A percentile compares a stretch with the other conserved stretches of the same genome.
These are phyloP conservation scores for Pouteria campechiana DNA, from an alignment of 179 eudicot species.

Conservation along the genomic window DNA sequence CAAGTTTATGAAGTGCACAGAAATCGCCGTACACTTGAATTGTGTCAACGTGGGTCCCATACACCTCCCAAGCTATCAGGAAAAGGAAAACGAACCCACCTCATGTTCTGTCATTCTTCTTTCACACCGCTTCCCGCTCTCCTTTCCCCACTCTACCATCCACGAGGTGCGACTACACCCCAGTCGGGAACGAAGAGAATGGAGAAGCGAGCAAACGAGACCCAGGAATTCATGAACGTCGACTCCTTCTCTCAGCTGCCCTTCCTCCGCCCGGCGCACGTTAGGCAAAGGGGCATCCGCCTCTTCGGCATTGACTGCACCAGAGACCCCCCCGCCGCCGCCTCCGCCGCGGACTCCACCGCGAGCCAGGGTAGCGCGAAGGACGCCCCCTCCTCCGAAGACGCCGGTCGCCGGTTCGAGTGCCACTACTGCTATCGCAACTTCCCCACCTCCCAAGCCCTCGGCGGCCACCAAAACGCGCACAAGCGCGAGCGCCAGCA, in stretches of 20 bases:
- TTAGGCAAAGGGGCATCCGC: slow-evolving; percentile 44
- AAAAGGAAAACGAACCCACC: too few species aligned
- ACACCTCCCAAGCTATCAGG: too few species aligned
- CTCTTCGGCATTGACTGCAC: slow-evolving; percentile 73
- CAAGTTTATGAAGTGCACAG: too few species aligned
- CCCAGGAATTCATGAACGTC: slow-evolving; percentile 89
- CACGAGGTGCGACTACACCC: too few species aligned
- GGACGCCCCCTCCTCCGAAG: too few species aligned
- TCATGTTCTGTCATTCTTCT: too few species aligned
- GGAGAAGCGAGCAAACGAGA: slow-evolving; percentile 42
- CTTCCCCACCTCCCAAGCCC: slow-evolving; percentile 4
- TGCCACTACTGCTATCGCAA: slow-evolving; percentile 4
- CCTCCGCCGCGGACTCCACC: neutral
- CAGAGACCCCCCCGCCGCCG: neutral
- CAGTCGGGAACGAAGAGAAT: slow-evolving; percentile 56
- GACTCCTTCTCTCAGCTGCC: slow-evolving; percentile 95
- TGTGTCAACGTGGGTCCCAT: too few species aligned
- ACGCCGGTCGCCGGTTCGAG: too few species aligned
- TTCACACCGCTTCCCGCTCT: too few species aligned
- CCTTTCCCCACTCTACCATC: too few species aligned
- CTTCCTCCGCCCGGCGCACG: slow-evolving; percentile 59
- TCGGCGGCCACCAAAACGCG: slow-evolving; percentile 9
- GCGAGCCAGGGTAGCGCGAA: neutral
- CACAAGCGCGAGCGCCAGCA: too few species aligned
- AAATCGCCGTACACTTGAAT: too few species aligned